Conservation (phyloP, 495 filamentous ascomycete species). For the Glarea lozoyensis region DNA sequence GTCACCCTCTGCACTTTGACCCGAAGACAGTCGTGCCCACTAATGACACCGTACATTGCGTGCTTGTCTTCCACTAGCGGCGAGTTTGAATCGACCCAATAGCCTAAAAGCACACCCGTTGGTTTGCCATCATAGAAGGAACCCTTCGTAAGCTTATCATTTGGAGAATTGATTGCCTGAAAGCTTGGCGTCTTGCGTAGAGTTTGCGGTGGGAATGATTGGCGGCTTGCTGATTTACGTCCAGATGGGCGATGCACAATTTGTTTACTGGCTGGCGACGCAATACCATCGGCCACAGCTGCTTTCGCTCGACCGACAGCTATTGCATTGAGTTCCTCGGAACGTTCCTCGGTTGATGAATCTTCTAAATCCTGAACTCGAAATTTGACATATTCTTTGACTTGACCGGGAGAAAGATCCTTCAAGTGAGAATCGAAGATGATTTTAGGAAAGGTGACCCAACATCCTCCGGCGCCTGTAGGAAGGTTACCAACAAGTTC, state of each 20-base stretch:
- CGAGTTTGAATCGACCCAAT: constrained; percentile 37
- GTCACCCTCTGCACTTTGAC: constrained; percentile 42
- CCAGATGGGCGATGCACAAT: constrained; percentile 9
- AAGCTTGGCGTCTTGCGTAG: constrained; percentile 11
- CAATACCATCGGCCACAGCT: constrained; percentile 18
- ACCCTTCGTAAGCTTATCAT: constrained; percentile 14
- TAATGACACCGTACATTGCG: constrained; percentile 42
- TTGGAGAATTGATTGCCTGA: constrained; percentile 15
- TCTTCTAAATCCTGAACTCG: constrained; percentile 26
- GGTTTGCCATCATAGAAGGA: constrained; percentile 29
- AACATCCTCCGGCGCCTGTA: constrained; percentile 43
- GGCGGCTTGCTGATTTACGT: neutral
- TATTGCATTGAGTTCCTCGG: constrained; percentile 21
- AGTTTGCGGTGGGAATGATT: constrained; percentile 22
- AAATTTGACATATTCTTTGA: constrained; percentile 48
- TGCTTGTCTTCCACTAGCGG: constrained; percentile 32
- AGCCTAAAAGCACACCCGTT: constrained; percentile 38
- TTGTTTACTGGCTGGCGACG: constrained; percentile 8
- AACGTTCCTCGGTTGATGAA: constrained; percentile 25
- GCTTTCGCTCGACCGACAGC: constrained; percentile 32
- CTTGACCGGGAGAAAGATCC: constrained; percentile 33
- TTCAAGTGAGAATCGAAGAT: constrained; percentile 40
- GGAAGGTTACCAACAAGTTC: constrained; percentile 32
- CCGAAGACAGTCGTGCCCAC: constrained; percentile 43
- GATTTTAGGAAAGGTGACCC: constrained; percentile 44